Evolutionary conservation across 768 basidiomycete species (phyloP).

Genomic region (Mrakia blollopis): DNA sequence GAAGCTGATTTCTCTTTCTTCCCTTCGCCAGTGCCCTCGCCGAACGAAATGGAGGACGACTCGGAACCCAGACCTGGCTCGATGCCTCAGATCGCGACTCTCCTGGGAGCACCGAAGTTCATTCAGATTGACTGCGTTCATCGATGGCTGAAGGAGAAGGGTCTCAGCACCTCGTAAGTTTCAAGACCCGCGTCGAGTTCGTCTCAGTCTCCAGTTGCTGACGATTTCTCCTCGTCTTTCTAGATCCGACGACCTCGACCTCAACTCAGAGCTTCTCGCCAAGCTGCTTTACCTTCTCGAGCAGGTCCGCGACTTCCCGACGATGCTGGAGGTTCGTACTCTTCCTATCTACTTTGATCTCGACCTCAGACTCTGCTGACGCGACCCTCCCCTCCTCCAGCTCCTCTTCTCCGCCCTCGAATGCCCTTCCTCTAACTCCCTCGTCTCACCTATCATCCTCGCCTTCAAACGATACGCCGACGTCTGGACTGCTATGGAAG

Average conservation of each 20-base stretch:
- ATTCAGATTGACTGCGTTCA: slow-evolving; percentile 19
- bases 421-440: neutral
- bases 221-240: neutral
- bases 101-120: slow-evolving; percentile 10
- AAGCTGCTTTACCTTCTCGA: slow-evolving; percentile 23
- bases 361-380: neutral
- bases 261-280: slow-evolving; percentile 10
- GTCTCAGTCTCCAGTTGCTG: neutral
- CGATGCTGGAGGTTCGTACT: slow-evolving; percentile 20
- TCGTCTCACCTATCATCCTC: slow-evolving; percentile 20
- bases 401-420: slow-evolving; percentile 27
- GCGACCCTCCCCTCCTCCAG: neutral
- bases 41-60: slow-evolving; percentile 4
- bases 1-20: neutral
- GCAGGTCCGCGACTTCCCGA: slow-evolving; percentile 9
- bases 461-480: slow-evolving; percentile 14
- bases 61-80: neutral
- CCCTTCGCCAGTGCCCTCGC: neutral
- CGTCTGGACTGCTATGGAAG: slow-evolving; percentile 30
- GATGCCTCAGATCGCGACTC: slow-evolving; percentile 1
- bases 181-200: neutral
- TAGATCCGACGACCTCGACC: slow-evolving; percentile 1
- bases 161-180: slow-evolving; percentile 6
- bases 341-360: neutral
- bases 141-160: neutral